phyloP scores from a whole-genome alignment of 768 basidiomycete genomes.

The Mycena amicta region DNA sequence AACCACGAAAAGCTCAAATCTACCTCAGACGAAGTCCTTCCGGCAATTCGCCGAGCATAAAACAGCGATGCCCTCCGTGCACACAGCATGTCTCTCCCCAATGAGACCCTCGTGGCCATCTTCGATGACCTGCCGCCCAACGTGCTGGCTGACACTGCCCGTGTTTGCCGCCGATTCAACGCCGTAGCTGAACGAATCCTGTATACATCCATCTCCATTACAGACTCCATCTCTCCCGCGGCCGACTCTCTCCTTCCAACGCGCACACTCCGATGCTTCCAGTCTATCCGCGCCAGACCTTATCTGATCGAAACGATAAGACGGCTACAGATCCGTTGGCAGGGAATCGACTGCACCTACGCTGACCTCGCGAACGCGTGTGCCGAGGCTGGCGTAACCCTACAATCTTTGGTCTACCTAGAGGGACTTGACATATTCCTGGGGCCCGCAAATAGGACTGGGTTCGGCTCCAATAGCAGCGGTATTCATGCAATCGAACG shows the following conservation, averaged over 20 bases:
- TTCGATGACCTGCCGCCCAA: slow-evolving; percentile 41
- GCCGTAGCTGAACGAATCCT: slow-evolving; percentile 62
- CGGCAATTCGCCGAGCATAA: background rate
- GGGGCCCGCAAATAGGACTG: slow-evolving; percentile 44
- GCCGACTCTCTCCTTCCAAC: slow-evolving; percentile 41
- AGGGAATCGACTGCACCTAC: slow-evolving; percentile 37
- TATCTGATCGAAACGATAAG: slow-evolving; percentile 50
- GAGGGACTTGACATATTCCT: slow-evolving; percentile 60
- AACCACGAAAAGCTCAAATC: too few relatives aligned
- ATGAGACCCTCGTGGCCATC: slow-evolving; percentile 56
- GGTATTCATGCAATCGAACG: slow-evolving; percentile 50
- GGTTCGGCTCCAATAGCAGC: slow-evolving; percentile 11
- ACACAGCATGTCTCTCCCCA: slow-evolving; percentile 44
- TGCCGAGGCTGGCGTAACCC: slow-evolving; percentile 38
- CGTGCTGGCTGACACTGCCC: slow-evolving; percentile 42
- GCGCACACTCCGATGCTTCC: slow-evolving; percentile 53
- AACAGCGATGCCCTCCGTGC: background rate
- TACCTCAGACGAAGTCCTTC: background rate
- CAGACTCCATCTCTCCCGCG: slow-evolving; percentile 50
- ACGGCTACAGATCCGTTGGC: slow-evolving; percentile 59
- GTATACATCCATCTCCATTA: slow-evolving; percentile 54
- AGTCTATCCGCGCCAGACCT: slow-evolving; percentile 47
- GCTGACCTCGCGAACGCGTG: slow-evolving; percentile 41
- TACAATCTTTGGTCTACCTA: slow-evolving; percentile 42
- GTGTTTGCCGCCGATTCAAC: slow-evolving; percentile 50